Conservation (phyloP, 2,329 filamentous ascomycete genomes). For the Penicillium crustosum region DNA sequence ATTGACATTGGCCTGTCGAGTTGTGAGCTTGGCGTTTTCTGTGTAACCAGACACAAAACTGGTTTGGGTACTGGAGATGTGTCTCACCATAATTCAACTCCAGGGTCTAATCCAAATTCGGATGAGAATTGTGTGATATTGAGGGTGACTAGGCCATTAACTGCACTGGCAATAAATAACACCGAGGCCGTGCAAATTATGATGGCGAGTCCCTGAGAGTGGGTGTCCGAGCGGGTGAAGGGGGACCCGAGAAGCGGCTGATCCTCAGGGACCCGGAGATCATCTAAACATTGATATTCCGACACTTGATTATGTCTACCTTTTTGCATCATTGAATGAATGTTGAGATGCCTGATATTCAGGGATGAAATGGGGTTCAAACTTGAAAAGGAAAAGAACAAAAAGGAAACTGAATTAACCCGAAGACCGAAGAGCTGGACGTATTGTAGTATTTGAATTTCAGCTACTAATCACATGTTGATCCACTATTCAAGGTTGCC, state of each 20-base stretch:
- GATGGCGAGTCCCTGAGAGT: background rate
- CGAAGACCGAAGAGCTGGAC: background rate
- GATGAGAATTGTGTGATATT: background rate
- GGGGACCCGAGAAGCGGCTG: slow-evolving; percentile 3
- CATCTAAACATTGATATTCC: background rate
- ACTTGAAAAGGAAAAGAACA: background rate
- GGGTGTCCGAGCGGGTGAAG: background rate
- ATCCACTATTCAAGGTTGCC: too few species aligned
- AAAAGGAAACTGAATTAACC: background rate
- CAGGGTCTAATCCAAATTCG: background rate
- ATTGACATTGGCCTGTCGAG: slow-evolving; percentile 5
- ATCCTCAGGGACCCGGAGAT: background rate
- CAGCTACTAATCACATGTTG: too few species aligned
- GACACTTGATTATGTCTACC: background rate
- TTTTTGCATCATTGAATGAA: background rate
- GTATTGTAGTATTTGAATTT: background rate
- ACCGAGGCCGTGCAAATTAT: background rate
- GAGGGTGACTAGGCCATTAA: slow-evolving; percentile 1
- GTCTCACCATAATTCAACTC: slow-evolving; percentile 7
- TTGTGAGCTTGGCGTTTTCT: background rate
- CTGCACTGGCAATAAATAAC: background rate
- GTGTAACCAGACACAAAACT: background rate
- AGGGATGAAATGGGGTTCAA: background rate
- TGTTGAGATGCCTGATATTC: background rate
- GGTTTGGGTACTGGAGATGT: background rate